Evolutionary conservation across 2,329 filamentous ascomycete species (phyloP).

Genomic region (Paraconiothyrium sp.): DNA sequence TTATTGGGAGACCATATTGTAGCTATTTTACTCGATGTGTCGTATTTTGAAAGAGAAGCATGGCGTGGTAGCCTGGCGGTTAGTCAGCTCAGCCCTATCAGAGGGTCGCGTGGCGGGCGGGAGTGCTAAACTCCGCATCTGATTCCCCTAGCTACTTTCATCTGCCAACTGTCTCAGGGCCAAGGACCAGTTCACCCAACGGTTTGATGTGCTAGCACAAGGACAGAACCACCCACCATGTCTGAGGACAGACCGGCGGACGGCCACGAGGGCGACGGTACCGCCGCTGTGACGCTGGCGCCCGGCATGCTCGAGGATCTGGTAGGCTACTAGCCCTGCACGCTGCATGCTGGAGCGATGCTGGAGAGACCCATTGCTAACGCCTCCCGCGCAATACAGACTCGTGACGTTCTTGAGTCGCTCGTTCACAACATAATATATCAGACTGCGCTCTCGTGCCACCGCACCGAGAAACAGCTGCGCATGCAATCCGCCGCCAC

Average conservation of each 20-base stretch:
- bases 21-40: too few relatives aligned
- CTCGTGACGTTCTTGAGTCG: conserved; percentile 71
- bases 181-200: conserved; percentile 17
- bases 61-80: background rate
- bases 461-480: conserved; percentile 81
- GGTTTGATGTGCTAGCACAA: conserved; percentile 25
- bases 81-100: conserved; percentile 8
- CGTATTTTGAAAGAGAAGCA: too few relatives aligned
- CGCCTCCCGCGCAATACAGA: conserved; percentile 31
- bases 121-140: conserved; percentile 5
- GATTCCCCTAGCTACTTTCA: conserved; percentile 16
- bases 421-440: conserved; percentile 79
- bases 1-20: too few relatives aligned
- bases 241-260: conserved; percentile 48
- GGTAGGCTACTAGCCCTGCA: conserved; percentile 32
- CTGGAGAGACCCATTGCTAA: conserved; percentile 38
- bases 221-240: conserved; percentile 39
- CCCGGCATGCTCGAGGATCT: conserved; percentile 42
- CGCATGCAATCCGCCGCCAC: conserved; percentile 70
- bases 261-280: conserved; percentile 38
- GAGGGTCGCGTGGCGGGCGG: conserved; percentile 11
- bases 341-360: conserved; percentile 18
- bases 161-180: conserved; percentile 25
- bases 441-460: conserved; percentile 76
- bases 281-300: conserved; percentile 36